phyloP scores from a whole-genome alignment of 2,329 filamentous ascomycete genomes.

The Cladobotryum mycophilum region DNA sequence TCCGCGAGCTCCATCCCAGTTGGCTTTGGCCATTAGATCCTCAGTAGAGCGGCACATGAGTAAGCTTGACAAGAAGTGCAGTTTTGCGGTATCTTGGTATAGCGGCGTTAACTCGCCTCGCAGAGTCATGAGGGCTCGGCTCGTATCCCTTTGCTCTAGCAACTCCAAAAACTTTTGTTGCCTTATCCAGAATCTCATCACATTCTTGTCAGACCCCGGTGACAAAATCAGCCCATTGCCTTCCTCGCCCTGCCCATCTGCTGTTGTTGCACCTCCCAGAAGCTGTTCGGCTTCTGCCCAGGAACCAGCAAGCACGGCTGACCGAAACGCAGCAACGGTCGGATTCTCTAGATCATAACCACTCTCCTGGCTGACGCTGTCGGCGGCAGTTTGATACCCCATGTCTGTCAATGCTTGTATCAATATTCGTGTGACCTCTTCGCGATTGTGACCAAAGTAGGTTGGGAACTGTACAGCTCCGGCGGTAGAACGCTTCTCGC shows the following conservation, averaged over 20 bases:
- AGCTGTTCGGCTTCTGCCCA: slow-evolving; percentile 84
- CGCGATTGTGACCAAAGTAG: slow-evolving; percentile 82
- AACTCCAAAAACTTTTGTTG: slow-evolving; percentile 95
- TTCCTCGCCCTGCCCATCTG: slow-evolving; percentile 26
- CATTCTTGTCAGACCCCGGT: slow-evolving; percentile 65
- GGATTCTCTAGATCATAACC: slow-evolving; percentile 82
- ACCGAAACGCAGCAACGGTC: slow-evolving; percentile 78
- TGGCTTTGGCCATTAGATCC: slow-evolving; percentile 68
- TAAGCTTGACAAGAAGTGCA: slow-evolving; percentile 80
- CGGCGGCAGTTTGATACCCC: slow-evolving; percentile 74
- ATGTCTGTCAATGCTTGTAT: slow-evolving; percentile 88
- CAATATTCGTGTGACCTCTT: slow-evolving; percentile 87
- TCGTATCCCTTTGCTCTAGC: slow-evolving; percentile 68
- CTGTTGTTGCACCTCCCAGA: slow-evolving; percentile 51
- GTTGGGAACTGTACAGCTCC: slow-evolving; percentile 19
- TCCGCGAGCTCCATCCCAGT: slow-evolving; percentile 78
- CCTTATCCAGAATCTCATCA: slow-evolving; percentile 82
- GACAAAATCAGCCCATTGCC: slow-evolving; percentile 65
- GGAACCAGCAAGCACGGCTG: slow-evolving; percentile 69
- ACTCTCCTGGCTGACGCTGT: slow-evolving; percentile 70
- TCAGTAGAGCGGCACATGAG: slow-evolving; percentile 81
- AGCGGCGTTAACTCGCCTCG: slow-evolving; percentile 82
- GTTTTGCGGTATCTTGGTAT: slow-evolving; percentile 66
- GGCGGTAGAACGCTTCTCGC: slow-evolving; percentile 18
- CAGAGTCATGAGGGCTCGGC: slow-evolving; percentile 72